Evolutionary conservation across 1,139 yeast species (phyloP), one percentile per base, ranked within the genome.

Genomic region (Arxiozyma heterogenica): DNA sequence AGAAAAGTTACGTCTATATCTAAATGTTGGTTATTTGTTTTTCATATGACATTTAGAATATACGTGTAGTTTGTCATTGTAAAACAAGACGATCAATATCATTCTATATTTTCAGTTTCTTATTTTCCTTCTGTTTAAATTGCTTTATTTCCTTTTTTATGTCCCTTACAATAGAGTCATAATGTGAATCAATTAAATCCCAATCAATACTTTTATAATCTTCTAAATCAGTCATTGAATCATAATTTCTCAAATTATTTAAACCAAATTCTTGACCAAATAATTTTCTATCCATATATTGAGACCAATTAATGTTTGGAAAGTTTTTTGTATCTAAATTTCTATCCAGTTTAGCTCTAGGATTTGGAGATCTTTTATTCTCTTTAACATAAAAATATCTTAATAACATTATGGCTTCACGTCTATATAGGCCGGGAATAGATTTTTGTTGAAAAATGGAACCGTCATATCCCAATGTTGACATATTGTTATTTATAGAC

Each of bases 351-450:
- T 90, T 90, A 30, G 79, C 73, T 61, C 86, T 81, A 1, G 95
- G 94, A 25, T 71, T 76, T 0, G 98, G 98, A 0, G 98, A 96
- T 51, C 83, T 78, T 46, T 79, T 83, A 69, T 93, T 93, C 66
- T 90, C 95, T 65, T 82, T 84, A 8, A 89, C 79, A 68, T 93
- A 93, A 70, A 93, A 93, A 64, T 82, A 79, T 54, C 98, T 75
- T 43, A 93, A 72, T 50, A 93, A 70, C 70, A 87, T 80, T 12
- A 93, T 82, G 0, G 96, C 96, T 62, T 91, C 97, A 51, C 82
- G 82, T 52, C 95, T 72, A 61, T 82, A 73, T 8, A 93, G 73
- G 0, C 97, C 98, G 0, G 97, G 96, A 53, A 78, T 78, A 12
- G 49, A 45, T 3, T 20, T 20, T 50, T 50, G 52, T 41, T 18